Conservation (phyloP, 2,329 filamentous ascomycete genomes). For the Colletotrichum plurivorum region DNA sequence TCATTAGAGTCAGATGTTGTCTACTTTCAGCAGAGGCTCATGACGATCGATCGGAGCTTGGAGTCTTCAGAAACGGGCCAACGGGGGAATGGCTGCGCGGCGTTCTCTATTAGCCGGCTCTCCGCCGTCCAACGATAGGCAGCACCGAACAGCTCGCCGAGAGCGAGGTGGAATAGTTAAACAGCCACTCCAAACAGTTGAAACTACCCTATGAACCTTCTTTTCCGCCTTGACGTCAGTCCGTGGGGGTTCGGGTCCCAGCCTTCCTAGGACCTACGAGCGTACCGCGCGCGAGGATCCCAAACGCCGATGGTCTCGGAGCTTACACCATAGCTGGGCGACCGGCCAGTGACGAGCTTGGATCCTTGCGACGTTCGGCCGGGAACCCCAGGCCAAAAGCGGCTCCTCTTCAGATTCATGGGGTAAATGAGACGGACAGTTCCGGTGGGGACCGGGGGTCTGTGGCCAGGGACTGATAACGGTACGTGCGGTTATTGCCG, state of each 20-base stretch:
- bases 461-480: too few relatives aligned
- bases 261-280: neutral
- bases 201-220: slow-evolving; percentile 3
- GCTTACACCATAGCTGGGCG: neutral
- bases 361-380: neutral
- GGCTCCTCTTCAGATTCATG: neutral
- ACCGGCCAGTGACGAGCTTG: neutral
- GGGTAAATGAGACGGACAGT: neutral
- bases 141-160: too few relatives aligned
- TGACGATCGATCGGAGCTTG: too few relatives aligned
- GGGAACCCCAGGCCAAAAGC: neutral
- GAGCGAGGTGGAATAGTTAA: neutral
- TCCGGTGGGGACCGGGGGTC: neutral
- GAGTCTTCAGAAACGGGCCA: too few relatives aligned
- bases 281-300: neutral
- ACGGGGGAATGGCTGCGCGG: too few relatives aligned
- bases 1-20: too few relatives aligned
- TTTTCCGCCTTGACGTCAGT: slow-evolving; percentile 1
- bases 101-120: too few relatives aligned
- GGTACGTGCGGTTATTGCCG: too few relatives aligned
- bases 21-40: too few relatives aligned
- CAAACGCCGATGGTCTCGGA: slow-evolving; percentile 27
- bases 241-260: neutral
- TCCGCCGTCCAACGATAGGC: too few relatives aligned
- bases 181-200: neutral